Evolutionary conservation across 495 filamentous ascomycete species (phyloP).

Genomic region (Tricharina praecox): DNA sequence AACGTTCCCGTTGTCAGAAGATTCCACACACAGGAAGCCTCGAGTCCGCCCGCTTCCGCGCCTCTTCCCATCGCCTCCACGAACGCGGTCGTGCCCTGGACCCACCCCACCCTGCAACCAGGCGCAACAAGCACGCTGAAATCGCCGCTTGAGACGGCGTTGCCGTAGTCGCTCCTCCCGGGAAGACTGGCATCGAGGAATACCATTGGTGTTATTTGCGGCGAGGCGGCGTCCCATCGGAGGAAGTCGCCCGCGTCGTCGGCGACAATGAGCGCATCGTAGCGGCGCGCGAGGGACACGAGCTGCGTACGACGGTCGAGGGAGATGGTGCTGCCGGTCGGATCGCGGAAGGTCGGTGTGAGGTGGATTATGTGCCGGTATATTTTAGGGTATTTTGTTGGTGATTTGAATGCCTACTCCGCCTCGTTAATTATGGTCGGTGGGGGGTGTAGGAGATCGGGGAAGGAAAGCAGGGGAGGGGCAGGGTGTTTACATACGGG

Average conservation of each 20-base stretch:
- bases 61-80: constrained; percentile 47
- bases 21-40: constrained; percentile 46
- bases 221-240: no score
- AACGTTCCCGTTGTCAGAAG: constrained; percentile 38
- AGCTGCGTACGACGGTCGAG: constrained; percentile 41
- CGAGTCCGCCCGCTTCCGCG: constrained; percentile 54
- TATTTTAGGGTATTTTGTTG: constrained; percentile 39
- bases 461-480: no score
- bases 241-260: constrained; percentile 80
- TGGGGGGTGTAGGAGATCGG: no score
- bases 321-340: constrained; percentile 54
- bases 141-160: constrained; percentile 58
- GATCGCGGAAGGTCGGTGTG: constrained; percentile 66
- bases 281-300: constrained; percentile 48
- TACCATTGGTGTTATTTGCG: no score
- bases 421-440: no score
- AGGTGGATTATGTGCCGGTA: constrained; percentile 71
- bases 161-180: constrained; percentile 43
- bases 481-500: constrained; percentile 6
- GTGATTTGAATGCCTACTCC: constrained; percentile 24
- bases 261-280: constrained; percentile 56
- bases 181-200: constrained; percentile 51
- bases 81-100: constrained; percentile 51
- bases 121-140: constrained; percentile 69
- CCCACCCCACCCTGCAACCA: constrained; percentile 63